These are phyloP conservation scores for Phaeosphaeria sp. DNA, from an alignment of 2,329 filamentous ascomycete genomes.

Conservation along the genomic window DNA sequence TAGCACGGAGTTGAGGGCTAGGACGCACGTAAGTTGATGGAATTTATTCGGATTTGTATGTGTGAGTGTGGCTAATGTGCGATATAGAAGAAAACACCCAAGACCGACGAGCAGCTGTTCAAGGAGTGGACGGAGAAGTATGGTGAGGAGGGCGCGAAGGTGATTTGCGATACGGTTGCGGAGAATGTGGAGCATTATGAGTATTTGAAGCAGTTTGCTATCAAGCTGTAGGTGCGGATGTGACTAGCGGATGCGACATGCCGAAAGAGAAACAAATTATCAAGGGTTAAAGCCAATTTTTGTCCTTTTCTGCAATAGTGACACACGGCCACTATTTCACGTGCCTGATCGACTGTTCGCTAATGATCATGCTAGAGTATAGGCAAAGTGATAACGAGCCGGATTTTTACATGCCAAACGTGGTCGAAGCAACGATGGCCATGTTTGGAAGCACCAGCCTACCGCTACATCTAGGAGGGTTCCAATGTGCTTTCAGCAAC, in stretches of 20 bases:
- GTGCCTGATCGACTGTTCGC: no score
- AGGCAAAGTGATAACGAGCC: no score
- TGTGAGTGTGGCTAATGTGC: slow-evolving; percentile 6
- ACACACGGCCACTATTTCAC: no score
- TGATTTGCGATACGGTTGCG: slow-evolving; percentile 74
- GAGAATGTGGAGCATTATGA: slow-evolving; percentile 78
- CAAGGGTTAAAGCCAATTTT: no score
- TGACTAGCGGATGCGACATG: neutral
- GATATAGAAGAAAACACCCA: slow-evolving; percentile 64
- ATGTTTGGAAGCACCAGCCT: no score
- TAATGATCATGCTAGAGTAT: no score
- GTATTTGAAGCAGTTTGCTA: slow-evolving; percentile 79
- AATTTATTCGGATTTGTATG: neutral
- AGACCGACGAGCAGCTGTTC: slow-evolving; percentile 71
- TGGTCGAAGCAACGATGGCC: no score
- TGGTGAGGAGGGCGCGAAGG: slow-evolving; percentile 71
- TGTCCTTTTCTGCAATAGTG: no score
- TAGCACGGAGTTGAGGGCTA: slow-evolving; percentile 76
- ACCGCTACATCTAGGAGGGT: no score
- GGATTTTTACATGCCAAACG: no score
- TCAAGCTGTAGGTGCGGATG: slow-evolving; percentile 53
- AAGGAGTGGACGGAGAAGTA: slow-evolving; percentile 77
- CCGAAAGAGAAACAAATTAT: no score
- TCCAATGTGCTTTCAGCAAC: no score
- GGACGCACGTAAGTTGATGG: slow-evolving; percentile 62